These are phyloP conservation scores for Scutellospora calospora DNA, from an alignment of 371 early-diverging fungal species.

Conservation along the genomic window DNA sequence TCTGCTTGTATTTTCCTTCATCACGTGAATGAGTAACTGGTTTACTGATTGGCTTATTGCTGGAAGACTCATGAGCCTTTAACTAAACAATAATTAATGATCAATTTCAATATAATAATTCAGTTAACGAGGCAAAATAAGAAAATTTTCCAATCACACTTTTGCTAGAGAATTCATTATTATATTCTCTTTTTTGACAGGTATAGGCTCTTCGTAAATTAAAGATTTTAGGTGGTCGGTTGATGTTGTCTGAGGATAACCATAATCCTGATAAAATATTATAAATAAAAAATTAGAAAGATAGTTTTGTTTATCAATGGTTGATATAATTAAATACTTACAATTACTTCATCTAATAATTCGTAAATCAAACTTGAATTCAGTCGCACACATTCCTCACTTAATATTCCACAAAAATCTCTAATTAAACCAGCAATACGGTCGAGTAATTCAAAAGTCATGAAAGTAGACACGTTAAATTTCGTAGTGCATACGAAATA, in stretches of 20 bases:
- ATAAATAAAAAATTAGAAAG: neutral
- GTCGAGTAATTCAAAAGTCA: constrained; percentile 38
- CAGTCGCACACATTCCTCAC: constrained; percentile 33
- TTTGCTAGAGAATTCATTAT: constrained; percentile 10
- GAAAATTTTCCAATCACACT: neutral
- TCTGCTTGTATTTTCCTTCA: neutral
- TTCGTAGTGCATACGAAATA: constrained; percentile 39
- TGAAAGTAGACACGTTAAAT: constrained; percentile 40
- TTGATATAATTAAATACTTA: neutral
- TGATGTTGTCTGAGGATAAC: constrained; percentile 41
- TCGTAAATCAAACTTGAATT: constrained; percentile 43
- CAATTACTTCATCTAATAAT: constrained; percentile 42
- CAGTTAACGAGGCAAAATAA: neutral
- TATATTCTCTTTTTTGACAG: constrained; percentile 26
- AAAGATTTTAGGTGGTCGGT: constrained; percentile 26
- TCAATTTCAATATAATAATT: neutral
- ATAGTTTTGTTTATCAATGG: neutral
- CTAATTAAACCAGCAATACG: constrained; percentile 33
- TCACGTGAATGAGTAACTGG: constrained; percentile 6
- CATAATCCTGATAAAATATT: constrained; percentile 37
- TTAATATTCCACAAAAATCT: constrained; percentile 43
- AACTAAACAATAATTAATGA: neutral
- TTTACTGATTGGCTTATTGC: neutral
- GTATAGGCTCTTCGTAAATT: constrained; percentile 38
- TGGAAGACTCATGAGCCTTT: constrained; percentile 2